A percentile compares a stretch with the other conserved stretches of the same genome.
phyloP scores from a whole-genome alignment of 176 grass and related monocot genomes.

The Thalia dealbata region DNA sequence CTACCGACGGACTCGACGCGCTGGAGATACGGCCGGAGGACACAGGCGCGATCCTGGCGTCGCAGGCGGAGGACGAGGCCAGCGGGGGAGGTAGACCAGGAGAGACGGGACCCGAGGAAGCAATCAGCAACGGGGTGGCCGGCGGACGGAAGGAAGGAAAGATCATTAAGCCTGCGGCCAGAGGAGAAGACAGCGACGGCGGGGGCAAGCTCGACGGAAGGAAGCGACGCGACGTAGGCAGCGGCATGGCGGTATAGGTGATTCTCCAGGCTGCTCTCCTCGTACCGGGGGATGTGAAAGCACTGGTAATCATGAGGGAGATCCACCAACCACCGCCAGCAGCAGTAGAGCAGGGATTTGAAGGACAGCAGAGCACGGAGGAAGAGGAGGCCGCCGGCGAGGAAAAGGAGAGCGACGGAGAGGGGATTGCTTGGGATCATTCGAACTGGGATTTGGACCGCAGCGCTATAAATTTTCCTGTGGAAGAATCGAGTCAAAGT shows the following conservation, averaged over 20 bases:
- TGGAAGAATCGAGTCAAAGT: too few species aligned
- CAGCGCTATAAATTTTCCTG: too few species aligned
- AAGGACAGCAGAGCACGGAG: conserved; percentile 49
- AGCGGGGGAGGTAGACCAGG: conserved; percentile 17
- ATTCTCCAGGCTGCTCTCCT: conserved; percentile 24
- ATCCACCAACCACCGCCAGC: conserved; percentile 58
- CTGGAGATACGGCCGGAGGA: conserved; percentile 56
- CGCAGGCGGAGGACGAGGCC: conserved; percentile 40
- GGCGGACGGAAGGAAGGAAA: conserved; percentile 24
- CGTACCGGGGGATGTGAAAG: conserved; percentile 49
- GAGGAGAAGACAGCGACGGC: conserved; percentile 30
- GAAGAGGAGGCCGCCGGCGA: conserved; percentile 14
- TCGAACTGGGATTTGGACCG: too few species aligned
- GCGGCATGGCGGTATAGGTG: conserved; percentile 37
- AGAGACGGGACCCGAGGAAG: conserved; percentile 38
- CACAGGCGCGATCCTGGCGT: conserved; percentile 43
- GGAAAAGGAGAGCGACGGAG: neutral
- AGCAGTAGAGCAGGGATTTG: conserved; percentile 32
- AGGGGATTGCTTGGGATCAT: neutral
- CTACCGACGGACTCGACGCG: conserved; percentile 58
- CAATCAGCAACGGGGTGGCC: conserved; percentile 33
- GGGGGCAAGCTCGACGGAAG: conserved; percentile 39
- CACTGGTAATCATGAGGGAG: conserved; percentile 62
- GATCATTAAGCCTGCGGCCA: conserved; percentile 25
- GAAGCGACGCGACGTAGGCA: conserved; percentile 41